phyloP scores from a whole-genome alignment of 2,329 filamentous ascomycete genomes.

The Cadophora luteo-olivacea region DNA sequence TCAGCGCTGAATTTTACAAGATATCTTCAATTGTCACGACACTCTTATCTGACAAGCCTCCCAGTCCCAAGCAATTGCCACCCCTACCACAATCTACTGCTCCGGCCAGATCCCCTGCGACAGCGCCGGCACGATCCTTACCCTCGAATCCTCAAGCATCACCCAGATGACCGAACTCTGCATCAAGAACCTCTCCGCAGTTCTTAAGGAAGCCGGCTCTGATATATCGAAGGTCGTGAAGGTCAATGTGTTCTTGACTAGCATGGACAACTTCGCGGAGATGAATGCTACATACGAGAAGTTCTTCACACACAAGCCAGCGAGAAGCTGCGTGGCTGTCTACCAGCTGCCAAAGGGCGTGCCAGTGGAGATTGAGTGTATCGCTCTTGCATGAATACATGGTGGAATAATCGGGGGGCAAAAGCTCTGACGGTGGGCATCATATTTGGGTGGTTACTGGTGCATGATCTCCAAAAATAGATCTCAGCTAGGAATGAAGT shows the following conservation, averaged over 20 bases:
- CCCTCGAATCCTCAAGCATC: slow-evolving; percentile 62
- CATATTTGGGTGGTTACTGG: not conserved
- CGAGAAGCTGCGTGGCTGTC: slow-evolving; percentile 89
- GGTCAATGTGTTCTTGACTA: slow-evolving; percentile 81
- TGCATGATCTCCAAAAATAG: slow-evolving; percentile 8
- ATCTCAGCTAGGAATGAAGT: slow-evolving; percentile 1
- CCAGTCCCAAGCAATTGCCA: slow-evolving; percentile 71
- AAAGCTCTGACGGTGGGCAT: not conserved
- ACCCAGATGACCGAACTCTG: slow-evolving; percentile 69
- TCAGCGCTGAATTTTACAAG: not conserved
- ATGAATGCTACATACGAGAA: slow-evolving; percentile 63
- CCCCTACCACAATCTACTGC: slow-evolving; percentile 69
- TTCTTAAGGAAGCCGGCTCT: slow-evolving; percentile 83
- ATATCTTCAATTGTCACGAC: not conserved
- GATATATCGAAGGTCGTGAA: slow-evolving; percentile 85
- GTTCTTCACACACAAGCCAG: slow-evolving; percentile 82
- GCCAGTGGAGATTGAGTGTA: slow-evolving; percentile 90
- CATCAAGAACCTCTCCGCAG: slow-evolving; percentile 83
- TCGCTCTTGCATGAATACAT: slow-evolving; percentile 68
- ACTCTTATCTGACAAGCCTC: slow-evolving; percentile 16
- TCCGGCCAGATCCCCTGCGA: slow-evolving; percentile 57
- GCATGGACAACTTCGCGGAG: slow-evolving; percentile 67
- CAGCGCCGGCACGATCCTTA: slow-evolving; percentile 42
- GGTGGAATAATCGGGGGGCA: not conserved
- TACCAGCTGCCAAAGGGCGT: slow-evolving; percentile 89